A percentile compares a stretch with the other conserved stretches of the same genome.
These are phyloP conservation scores for Fusarium redolens DNA, from an alignment of 2,329 filamentous ascomycete species.

Conservation along the genomic window DNA sequence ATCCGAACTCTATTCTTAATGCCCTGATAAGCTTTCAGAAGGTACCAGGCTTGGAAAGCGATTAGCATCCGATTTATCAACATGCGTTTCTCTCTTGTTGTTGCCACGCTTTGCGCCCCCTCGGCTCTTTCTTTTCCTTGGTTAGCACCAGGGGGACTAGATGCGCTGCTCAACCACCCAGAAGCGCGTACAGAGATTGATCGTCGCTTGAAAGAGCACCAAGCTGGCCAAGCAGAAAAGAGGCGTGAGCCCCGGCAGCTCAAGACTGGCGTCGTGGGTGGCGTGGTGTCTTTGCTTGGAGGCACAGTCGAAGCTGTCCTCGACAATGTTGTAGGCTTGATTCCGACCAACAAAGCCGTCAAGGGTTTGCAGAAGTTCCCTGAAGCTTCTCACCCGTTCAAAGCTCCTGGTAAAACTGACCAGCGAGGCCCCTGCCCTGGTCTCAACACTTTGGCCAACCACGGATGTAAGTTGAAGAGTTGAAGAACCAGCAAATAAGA, in stretches of 20 bases:
- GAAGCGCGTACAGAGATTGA: conserved; percentile 25
- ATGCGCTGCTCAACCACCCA: conserved; percentile 17
- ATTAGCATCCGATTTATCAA: background rate
- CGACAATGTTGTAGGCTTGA: conserved; percentile 16
- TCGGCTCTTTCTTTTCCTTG: conserved; percentile 22
- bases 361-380: conserved; percentile 27
- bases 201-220: conserved; percentile 11
- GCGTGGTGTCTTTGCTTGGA: conserved; percentile 15
- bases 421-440: conserved; percentile 26
- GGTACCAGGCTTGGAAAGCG: too few relatives aligned
- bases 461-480: conserved; percentile 6
- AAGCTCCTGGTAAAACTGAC: conserved; percentile 8
- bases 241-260: background rate
- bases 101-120: conserved; percentile 13
- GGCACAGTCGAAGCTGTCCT: conserved; percentile 23
- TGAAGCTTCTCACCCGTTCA: conserved; percentile 13
- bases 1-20: too few relatives aligned
- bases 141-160: conserved; percentile 13
- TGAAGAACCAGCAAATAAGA: accelerated
- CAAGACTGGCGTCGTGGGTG: background rate
- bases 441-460: conserved; percentile 24
- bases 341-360: conserved; percentile 28
- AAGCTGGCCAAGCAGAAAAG: background rate
- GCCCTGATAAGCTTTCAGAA: too few relatives aligned
- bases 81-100: conserved; percentile 11